Conservation (phyloP, 2,329 filamentous ascomycete species). For the Didymella lethalis region DNA sequence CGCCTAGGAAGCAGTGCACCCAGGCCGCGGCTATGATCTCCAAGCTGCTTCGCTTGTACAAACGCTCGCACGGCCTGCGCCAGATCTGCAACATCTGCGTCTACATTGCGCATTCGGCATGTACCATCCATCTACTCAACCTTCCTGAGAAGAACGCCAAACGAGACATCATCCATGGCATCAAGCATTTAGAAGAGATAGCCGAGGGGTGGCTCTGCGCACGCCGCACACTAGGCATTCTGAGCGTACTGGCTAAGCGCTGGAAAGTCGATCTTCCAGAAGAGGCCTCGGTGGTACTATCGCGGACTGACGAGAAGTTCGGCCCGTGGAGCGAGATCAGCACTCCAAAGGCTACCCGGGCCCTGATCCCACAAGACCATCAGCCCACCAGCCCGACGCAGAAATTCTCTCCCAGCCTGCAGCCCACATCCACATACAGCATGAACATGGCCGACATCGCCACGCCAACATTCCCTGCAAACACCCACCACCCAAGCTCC, state of each 20-base stretch:
- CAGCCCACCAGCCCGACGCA: constrained; percentile 34
- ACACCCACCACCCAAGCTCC: constrained; percentile 22
- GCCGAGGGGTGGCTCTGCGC: constrained; percentile 94
- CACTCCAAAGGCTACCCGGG: constrained; percentile 35
- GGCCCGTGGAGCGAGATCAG: constrained; percentile 63
- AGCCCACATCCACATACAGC: constrained; percentile 35
- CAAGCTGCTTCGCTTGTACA: constrained; percentile 93
- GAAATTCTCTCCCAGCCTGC: constrained; percentile 35
- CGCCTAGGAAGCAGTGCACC: constrained; percentile 88
- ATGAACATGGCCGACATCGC: constrained; percentile 37
- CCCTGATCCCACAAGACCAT: constrained; percentile 22
- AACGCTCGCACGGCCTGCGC: constrained; percentile 85
- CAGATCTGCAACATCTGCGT: constrained; percentile 97
- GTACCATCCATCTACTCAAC: constrained; percentile 92
- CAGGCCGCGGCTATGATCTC: constrained; percentile 89
- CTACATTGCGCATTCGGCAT: constrained; percentile 93
- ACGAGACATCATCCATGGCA: constrained; percentile 86
- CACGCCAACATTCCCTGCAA: constrained; percentile 26
- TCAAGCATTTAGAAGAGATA: constrained; percentile 94
- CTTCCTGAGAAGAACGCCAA: constrained; percentile 90
- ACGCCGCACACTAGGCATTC: constrained; percentile 80
- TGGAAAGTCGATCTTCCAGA: constrained; percentile 89
- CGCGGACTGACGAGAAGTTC: constrained; percentile 80
- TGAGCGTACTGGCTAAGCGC: constrained; percentile 84
- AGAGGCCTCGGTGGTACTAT: constrained; percentile 79